Base-by-base conservation (phyloP, 345 rosid genomes). In the Citrus sp. region DNA sequence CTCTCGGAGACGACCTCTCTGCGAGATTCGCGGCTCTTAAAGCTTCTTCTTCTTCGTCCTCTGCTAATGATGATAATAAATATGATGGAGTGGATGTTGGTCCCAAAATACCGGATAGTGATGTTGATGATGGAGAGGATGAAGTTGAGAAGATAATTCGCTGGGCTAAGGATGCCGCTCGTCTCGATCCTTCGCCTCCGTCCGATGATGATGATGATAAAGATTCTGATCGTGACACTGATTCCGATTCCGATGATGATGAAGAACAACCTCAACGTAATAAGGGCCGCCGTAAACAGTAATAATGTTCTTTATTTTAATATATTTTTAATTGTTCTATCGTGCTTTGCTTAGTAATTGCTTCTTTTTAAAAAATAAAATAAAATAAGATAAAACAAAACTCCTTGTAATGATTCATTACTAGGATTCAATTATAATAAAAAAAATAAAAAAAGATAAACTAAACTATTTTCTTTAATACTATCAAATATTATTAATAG, bases 81-180 rank as follows among this genome's bases (percentile, higher is more conserved):
- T 5, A 7, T 30, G 51, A 59, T 13, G 78, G 42, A 77, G 27
- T 27, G 70, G 77, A 24, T 30, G 49, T 54, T 49, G 73, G 65
- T 61, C 51, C 77, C 16, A 62, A 62, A 28, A 37, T 27, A 55
- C 25, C 61, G 2, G 55, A 49, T 59, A 56, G 8, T 1, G 71
- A 83, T 2, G 62, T 30, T 21, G 83, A 35, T 14, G 84, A 88
- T 6, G 91, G 88, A 40, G 95, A 89, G 4, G 94, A 85, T 49
- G 89, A 93, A 83, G 98, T 94, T 25, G 93, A 92, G 85, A 94
- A 91, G 85, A 75, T 92, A 70, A 90, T 93, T 34, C 90, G 79
- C 18, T 94, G 98, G 98, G 98, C 98, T 55, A 82, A 77, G 60
- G 97, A 94, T 72, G 93, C 97, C 42, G 95, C 95, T 28, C 94